These are phyloP conservation scores for Metschnikowia peoriensis DNA, from an alignment of 805 yeast genomes.

Conservation along the genomic window DNA sequence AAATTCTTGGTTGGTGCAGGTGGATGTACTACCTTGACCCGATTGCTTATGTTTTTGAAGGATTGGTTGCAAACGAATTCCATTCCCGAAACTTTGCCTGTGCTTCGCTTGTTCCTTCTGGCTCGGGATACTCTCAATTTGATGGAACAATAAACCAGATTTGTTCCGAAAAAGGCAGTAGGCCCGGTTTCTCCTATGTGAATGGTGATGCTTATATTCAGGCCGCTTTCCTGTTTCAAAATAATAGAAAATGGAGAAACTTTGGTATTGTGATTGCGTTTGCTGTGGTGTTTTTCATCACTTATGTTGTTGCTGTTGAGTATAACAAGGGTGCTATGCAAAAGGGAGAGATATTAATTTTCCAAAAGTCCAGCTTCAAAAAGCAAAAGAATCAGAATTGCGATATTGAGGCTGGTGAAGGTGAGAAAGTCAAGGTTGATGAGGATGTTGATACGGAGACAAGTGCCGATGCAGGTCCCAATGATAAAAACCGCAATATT, in stretches of 20 bases:
- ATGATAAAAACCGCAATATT: conserved; percentile 7
- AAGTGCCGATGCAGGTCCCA: not conserved
- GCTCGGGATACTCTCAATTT: conserved; percentile 20
- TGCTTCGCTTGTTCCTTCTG: conserved; percentile 19
- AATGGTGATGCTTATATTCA: conserved; percentile 31
- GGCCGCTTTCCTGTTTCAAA: conserved; percentile 31
- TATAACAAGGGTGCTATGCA: conserved; percentile 59
- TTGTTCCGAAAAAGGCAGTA: conserved; percentile 18
- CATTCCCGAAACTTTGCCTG: conserved; percentile 24
- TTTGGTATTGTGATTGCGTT: conserved; percentile 54
- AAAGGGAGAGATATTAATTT: conserved; percentile 69
- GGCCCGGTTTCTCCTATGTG: conserved; percentile 22
- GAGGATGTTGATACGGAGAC: conserved; percentile 14
- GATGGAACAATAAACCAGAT: conserved; percentile 5
- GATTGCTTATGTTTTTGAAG: conserved; percentile 27
- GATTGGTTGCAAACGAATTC: conserved; percentile 25
- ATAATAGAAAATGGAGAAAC: conserved; percentile 59
- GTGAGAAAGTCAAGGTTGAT: not conserved
- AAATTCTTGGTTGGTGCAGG: conserved; percentile 29
- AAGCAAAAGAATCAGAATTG: conserved; percentile 29
- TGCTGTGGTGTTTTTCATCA: conserved; percentile 28
- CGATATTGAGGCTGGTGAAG: conserved; percentile 19
- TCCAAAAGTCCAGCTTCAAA: conserved; percentile 38
- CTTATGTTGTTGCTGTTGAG: conserved; percentile 57
- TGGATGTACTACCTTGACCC: conserved; percentile 39